phyloP scores from a whole-genome alignment of 1,284 basidiomycete genomes.

The Cystobasidium pallidum region DNA sequence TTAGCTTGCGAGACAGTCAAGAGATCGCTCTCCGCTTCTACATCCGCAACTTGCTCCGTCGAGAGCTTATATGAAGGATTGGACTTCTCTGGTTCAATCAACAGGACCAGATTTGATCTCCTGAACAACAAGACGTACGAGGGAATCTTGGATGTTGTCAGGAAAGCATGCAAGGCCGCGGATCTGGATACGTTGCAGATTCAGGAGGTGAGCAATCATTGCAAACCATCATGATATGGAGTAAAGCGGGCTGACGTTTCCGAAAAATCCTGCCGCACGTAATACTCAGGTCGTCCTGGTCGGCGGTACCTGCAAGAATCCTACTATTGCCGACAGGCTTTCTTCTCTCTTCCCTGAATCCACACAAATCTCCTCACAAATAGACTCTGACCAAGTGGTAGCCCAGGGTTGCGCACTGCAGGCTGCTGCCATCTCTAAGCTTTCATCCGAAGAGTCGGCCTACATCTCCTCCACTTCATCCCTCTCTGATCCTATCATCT shows the following conservation, averaged over 20 bases:
- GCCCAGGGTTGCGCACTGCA: slow-evolving; percentile 87
- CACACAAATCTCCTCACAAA: slow-evolving; percentile 62
- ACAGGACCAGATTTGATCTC: slow-evolving; percentile 91
- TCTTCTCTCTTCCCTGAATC: slow-evolving; percentile 70
- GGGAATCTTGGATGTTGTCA: slow-evolving; percentile 67
- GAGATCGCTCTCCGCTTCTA: slow-evolving; percentile 84
- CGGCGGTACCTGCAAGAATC: slow-evolving; percentile 82
- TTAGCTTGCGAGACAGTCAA: slow-evolving; percentile 95
- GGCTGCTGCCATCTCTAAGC: slow-evolving; percentile 68
- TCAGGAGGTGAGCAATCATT: slow-evolving; percentile 66
- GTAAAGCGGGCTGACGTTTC: neutral
- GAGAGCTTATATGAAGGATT: slow-evolving; percentile 93
- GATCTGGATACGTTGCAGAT: slow-evolving; percentile 75
- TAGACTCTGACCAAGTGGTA: slow-evolving; percentile 86
- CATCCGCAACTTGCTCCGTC: slow-evolving; percentile 84
- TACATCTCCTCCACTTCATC: slow-evolving; percentile 50
- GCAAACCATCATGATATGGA: neutral
- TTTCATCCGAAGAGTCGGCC: slow-evolving; percentile 58
- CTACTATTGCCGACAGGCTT: slow-evolving; percentile 79
- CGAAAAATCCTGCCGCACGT: neutral
- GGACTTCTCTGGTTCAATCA: slow-evolving; percentile 91
- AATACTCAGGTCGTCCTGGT: slow-evolving; percentile 71
- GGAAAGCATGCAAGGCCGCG: slow-evolving; percentile 66
- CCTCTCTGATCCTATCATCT: slow-evolving; percentile 33
- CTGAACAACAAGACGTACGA: slow-evolving; percentile 75